Evolutionary conservation across 2,329 filamentous ascomycete genomes (phyloP).

Genomic region (Phialocephala sp.): DNA sequence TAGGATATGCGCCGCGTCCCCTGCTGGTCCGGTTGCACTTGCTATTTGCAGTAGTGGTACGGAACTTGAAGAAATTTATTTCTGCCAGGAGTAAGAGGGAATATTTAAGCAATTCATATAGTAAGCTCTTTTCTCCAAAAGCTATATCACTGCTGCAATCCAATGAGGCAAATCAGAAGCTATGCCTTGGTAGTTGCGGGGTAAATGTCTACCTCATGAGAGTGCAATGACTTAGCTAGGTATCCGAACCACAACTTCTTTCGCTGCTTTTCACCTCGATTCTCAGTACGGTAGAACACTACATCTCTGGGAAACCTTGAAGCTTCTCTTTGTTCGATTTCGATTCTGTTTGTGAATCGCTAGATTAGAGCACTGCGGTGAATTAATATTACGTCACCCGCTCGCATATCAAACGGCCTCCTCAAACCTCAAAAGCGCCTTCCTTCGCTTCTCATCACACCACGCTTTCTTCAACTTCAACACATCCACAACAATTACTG

Average conservation of each 20-base stretch:
- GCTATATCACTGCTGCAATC: too few species aligned
- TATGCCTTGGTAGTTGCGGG: background rate
- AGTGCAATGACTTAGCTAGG: background rate
- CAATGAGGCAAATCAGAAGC: background rate
- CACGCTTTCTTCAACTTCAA: background rate
- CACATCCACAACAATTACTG: conserved; percentile 4
- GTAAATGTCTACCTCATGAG: conserved; percentile 2
- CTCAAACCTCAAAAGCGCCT: conserved; percentile 5
- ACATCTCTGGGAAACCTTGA: background rate
- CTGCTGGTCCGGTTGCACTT: background rate
- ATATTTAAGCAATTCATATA: background rate
- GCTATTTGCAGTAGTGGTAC: background rate
- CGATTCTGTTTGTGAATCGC: conserved; percentile 4
- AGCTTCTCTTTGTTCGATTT: background rate
- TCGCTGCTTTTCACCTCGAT: background rate
- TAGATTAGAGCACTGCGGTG: background rate
- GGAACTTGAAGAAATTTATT: background rate
- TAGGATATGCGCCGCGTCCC: too few species aligned
- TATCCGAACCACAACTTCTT: background rate
- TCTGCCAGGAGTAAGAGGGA: background rate
- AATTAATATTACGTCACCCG: background rate
- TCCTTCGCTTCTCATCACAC: background rate
- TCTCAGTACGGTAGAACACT: background rate
- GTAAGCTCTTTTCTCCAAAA: background rate
- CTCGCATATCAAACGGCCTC: background rate